Conservation (phyloP, 23 red algal species). For the Gracilariopsis chorda region DNA sequence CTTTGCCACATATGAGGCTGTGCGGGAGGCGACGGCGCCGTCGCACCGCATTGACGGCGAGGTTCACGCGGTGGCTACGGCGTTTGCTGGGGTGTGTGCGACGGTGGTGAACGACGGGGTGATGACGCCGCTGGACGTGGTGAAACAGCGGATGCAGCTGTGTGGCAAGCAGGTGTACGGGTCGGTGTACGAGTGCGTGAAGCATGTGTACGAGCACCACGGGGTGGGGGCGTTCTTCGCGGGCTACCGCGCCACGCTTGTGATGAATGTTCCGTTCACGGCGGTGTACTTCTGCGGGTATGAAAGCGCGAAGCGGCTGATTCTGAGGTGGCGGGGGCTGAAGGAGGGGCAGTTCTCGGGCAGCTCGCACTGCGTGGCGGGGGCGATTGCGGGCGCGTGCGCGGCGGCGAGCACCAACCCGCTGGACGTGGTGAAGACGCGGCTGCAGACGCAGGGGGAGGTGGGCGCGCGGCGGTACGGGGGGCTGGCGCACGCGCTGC, state of each 20-base stretch:
- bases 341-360: constrained; percentile 26
- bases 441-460: constrained; percentile 98
- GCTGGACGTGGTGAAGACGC: constrained; percentile 91
- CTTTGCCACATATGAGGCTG: constrained; percentile 85
- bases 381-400: constrained; percentile 65
- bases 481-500: constrained; percentile 67
- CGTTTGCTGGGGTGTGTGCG: constrained; percentile 72
- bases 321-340: constrained; percentile 17
- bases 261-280: constrained; percentile 96
- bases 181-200: constrained; percentile 36
- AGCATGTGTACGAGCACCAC: constrained; percentile 65
- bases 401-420: constrained; percentile 87
- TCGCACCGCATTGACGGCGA: background rate
- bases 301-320: constrained; percentile 55
- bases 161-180: background rate
- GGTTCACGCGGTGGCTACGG: constrained; percentile 46
- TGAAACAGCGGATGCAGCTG: constrained; percentile 98
- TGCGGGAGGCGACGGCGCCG: background rate
- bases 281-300: constrained; percentile 80
- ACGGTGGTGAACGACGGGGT: constrained; percentile 81
- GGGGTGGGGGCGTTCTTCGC: constrained; percentile 82
- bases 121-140: constrained; percentile 94
- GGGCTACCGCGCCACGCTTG: constrained; percentile 77
- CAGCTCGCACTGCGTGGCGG: constrained; percentile 58
- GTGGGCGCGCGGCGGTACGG: constrained; percentile 88